A percentile compares a stretch with the other conserved stretches of the same genome.
Conservation (phyloP, 345 rosid species). For the Brassica napus region DNA sequence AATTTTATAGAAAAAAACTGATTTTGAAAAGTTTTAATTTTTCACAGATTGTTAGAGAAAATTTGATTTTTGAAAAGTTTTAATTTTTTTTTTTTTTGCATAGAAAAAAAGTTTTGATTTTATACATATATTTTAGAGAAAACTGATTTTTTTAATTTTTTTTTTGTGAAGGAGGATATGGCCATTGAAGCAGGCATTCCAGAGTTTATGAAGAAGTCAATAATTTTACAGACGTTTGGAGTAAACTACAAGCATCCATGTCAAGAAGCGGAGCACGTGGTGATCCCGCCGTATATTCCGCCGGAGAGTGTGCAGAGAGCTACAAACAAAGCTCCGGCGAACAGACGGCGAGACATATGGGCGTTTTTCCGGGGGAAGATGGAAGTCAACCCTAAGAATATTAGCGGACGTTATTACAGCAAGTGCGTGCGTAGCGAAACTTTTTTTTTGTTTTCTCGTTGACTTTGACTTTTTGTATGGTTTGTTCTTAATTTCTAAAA, state of each 20-base stretch:
- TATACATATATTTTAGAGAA: neutral
- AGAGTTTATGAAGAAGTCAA: conserved; percentile 75
- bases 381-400: conserved; percentile 94
- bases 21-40: neutral
- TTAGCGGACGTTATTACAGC: conserved; percentile 92
- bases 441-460: neutral
- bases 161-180: conserved; percentile 63
- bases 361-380: conserved; percentile 93
- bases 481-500: neutral
- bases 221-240: conserved; percentile 88
- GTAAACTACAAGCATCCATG: conserved; percentile 83
- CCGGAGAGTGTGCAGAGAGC: conserved; percentile 61
- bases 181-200: conserved; percentile 85
- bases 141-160: neutral
- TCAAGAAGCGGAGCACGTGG: conserved; percentile 77
- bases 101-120: neutral
- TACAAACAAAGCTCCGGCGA: conserved; percentile 43
- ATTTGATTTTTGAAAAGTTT: neutral
- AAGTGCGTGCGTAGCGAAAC: conserved; percentile 50
- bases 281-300: conserved; percentile 88
- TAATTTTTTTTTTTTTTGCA: no score
- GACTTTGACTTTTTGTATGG: neutral
- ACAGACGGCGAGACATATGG: conserved; percentile 69
- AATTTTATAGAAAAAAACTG: neutral
- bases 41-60: neutral